A percentile compares a stretch with the other conserved stretches of the same genome.
phyloP scores from a whole-genome alignment of 2,329 filamentous ascomycete species.

The Bipolaris bicolor region DNA sequence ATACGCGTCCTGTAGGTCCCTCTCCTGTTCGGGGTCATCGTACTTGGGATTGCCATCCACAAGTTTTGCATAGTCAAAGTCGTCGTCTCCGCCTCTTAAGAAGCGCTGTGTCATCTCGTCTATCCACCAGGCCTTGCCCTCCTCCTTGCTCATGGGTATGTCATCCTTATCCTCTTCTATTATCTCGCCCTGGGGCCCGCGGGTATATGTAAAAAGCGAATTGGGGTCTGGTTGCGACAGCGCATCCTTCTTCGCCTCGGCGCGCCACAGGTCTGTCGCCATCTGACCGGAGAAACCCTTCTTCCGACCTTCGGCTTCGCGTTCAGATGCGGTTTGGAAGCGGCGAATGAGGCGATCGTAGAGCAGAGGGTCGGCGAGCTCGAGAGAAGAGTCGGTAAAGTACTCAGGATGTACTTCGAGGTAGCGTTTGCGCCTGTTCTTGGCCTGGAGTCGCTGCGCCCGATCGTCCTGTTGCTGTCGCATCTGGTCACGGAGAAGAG shows the following conservation, averaged over 20 bases:
- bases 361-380: constrained; percentile 74
- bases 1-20: constrained; percentile 74
- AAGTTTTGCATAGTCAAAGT: constrained; percentile 72
- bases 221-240: constrained; percentile 61
- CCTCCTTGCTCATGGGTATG: constrained; percentile 64
- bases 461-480: constrained; percentile 30
- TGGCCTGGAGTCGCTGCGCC: constrained; percentile 58
- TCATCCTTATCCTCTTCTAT: constrained; percentile 64
- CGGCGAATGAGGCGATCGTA: constrained; percentile 81
- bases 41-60: constrained; percentile 77
- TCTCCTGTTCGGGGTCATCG: constrained; percentile 68
- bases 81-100: constrained; percentile 72
- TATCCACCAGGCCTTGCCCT: constrained; percentile 72
- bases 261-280: constrained; percentile 76
- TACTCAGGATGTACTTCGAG: constrained; percentile 75
- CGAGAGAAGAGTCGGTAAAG: constrained; percentile 65
- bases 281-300: constrained; percentile 82
- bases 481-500: constrained; percentile 17
- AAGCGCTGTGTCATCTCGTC: constrained; percentile 77
- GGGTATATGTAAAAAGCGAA: constrained; percentile 57
- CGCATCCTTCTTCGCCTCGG: constrained; percentile 74
- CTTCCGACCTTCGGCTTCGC: constrained; percentile 71
- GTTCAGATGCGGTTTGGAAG: constrained; percentile 75
- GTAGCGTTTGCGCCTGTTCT: constrained; percentile 80
- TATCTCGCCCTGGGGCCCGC: constrained; percentile 62